A percentile compares a stretch with the other conserved stretches of the same genome.
These are phyloP conservation scores for Zizania latifolia DNA, from an alignment of 176 grass and related monocot species.

Conservation along the genomic window DNA sequence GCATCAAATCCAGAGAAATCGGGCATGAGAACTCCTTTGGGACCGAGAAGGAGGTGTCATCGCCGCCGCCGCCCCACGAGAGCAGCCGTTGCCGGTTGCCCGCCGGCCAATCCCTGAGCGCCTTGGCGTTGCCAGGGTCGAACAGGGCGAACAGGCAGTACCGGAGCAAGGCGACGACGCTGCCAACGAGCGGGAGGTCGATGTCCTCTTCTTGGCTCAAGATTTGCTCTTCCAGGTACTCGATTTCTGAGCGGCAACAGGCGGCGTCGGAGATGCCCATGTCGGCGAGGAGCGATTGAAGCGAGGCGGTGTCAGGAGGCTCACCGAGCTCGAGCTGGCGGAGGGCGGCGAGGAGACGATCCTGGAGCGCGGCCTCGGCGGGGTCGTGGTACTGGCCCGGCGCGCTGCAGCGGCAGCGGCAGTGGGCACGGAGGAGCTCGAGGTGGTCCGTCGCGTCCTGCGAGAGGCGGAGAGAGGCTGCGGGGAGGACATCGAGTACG, in stretches of 20 bases:
- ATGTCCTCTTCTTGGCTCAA: slow-evolving; percentile 66
- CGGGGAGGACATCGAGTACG: slow-evolving; percentile 74
- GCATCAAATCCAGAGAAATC: slow-evolving; percentile 88
- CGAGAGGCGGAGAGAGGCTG: slow-evolving; percentile 46
- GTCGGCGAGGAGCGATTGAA: slow-evolving; percentile 42
- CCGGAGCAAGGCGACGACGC: slow-evolving; percentile 61
- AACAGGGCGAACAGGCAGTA: slow-evolving; percentile 78
- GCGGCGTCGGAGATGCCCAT: slow-evolving; percentile 49
- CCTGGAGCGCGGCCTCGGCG: slow-evolving; percentile 42
- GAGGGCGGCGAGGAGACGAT: slow-evolving; percentile 45
- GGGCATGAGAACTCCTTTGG: slow-evolving; percentile 96
- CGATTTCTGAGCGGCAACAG: slow-evolving; percentile 61
- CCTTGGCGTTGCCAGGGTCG: slow-evolving; percentile 30
- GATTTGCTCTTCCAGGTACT: slow-evolving; percentile 87
- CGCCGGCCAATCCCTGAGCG: slow-evolving; percentile 16
- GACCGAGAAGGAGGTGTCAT: slow-evolving; percentile 65
- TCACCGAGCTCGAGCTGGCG: slow-evolving; percentile 43
- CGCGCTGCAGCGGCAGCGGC: slow-evolving; percentile 27
- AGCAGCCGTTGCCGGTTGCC: slow-evolving; percentile 44
- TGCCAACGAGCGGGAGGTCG: slow-evolving; percentile 59
- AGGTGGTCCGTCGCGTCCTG: slow-evolving; percentile 51
- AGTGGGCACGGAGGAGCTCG: slow-evolving; percentile 43
- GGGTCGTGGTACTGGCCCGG: slow-evolving; percentile 49
- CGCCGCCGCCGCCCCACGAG: slow-evolving; percentile 42
- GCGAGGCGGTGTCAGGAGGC: slow-evolving; percentile 30